Base-by-base conservation (phyloP, 1,284 basidiomycete genomes). In the Mycosarcoma mackinlayi region DNA sequence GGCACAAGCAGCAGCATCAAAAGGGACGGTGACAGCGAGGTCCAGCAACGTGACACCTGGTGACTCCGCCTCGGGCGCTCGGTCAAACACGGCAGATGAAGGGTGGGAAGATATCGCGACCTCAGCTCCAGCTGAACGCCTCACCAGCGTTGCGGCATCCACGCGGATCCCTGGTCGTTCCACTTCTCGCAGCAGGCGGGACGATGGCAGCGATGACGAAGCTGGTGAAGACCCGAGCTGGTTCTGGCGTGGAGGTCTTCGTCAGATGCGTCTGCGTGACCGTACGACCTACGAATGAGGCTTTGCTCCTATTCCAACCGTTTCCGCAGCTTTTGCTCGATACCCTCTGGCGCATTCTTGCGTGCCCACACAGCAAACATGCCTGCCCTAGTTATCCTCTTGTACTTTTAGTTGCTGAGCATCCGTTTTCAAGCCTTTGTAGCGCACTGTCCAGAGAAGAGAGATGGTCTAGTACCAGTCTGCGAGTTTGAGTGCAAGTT, bases 201-300 rank as follows among this genome's bases (percentile, higher is more conserved):
- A 55, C 27, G 51, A 60, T 8, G 66, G 48, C 24, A 60, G 61
- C 21, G 72, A 74, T 18, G 64, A 68, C 18, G 68, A 62, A 21
- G 49, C 66, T 9, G 57, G 40, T 3, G 53, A 56, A 28, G 56
- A 56, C 30, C 33, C 57, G 19, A 75, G 67, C 58, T 78, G 76
- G 76, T 62, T 67, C 61, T 78, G 76, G 76, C 61, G 68, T 11
- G 75, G 75, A 10, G 76, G 76, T 9, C 38, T 78, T 45, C 44
- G 61, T 11, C 54, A 66, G 35, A 66, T 69, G 55, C 68, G 76
- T 39, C 37, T 76, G 34, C 63, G 76, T 24, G 75, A 77, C 30
- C 71, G 75, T 14, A 68, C 64, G 18, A 75, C 58, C 23, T 75
- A 77, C 27, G 68, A 75, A 31, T 75, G 47, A 71, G 34, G 35